Evolutionary conservation across 164 flowering plant species (phyloP).

Genomic region (Stephania cephalantha): DNA sequence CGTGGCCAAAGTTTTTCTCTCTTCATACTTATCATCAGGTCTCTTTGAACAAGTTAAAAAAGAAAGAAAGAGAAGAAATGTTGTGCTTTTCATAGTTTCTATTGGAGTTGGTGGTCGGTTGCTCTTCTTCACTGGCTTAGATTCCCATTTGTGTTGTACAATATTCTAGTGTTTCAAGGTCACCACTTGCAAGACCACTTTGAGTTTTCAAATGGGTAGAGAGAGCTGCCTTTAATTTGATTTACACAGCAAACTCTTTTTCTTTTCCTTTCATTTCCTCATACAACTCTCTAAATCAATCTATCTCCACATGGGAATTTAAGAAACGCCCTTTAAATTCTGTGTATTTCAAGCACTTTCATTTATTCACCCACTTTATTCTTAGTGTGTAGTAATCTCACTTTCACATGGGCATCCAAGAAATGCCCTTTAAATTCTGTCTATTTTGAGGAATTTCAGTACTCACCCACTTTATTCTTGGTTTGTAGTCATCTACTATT

Average conservation of each 20-base stretch:
- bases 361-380: too few relatives aligned
- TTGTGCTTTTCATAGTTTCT: too few relatives aligned
- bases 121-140: too few relatives aligned
- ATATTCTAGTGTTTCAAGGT: neutral
- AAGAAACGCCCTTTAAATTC: slow-evolving; percentile 1
- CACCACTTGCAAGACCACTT: neutral
- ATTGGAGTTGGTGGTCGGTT: too few relatives aligned
- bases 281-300: neutral
- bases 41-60: too few relatives aligned
- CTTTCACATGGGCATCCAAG: too few relatives aligned
- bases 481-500: neutral
- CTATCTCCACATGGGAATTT: neutral
- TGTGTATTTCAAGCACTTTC: neutral
- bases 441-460: slow-evolving; percentile 1
- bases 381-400: neutral
- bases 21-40: too few relatives aligned
- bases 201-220: neutral
- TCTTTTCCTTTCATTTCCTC: neutral
- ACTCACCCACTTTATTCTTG: neutral
- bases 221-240: neutral
- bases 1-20: too few relatives aligned
- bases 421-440: too few relatives aligned
- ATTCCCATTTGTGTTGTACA: too few relatives aligned
- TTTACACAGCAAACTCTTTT: neutral
- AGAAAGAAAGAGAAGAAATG: too few relatives aligned